Conservation (phyloP, 306 rosid genomes). For the Lithocarpus polystachyus region DNA sequence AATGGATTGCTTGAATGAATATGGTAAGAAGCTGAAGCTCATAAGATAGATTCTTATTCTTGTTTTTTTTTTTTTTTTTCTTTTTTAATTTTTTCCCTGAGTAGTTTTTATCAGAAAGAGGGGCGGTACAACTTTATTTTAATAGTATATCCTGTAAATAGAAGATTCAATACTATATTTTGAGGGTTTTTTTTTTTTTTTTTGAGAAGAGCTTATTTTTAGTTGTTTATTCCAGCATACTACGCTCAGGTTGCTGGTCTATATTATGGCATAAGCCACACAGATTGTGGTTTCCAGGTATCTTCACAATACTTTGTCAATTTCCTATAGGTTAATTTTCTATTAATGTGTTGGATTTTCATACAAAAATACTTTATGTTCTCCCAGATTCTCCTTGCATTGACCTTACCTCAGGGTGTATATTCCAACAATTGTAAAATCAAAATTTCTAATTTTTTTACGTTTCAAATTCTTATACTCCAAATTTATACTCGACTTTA, state of each 20-base stretch:
- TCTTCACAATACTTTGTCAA: background rate
- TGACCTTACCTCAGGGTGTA: background rate
- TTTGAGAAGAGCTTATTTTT: conserved; percentile 13
- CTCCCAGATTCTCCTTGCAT: background rate
- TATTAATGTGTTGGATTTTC: background rate
- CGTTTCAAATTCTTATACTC: background rate
- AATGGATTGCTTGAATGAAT: conserved; percentile 93
- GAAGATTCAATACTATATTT: background rate
- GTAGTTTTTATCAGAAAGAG: background rate
- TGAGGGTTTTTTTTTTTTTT: background rate
- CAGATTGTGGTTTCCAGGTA: conserved; percentile 85
- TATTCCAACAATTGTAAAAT: background rate
- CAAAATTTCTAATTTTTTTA: background rate
- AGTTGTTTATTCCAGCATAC: conserved; percentile 58
- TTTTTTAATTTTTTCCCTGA: background rate
- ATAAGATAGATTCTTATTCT: background rate
- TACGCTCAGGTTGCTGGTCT: conserved; percentile 89
- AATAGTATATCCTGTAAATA: background rate
- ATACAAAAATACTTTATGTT: background rate
- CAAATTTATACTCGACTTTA: background rate
- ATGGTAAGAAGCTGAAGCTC: conserved; percentile 46
- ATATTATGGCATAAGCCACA: conserved; percentile 47
- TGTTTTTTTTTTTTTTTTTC: background rate
- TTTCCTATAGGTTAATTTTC: background rate
- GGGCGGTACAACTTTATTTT: background rate